Evolutionary conservation across 2,329 filamentous ascomycete species (phyloP).

Genomic region (Cordyceps militaris): DNA sequence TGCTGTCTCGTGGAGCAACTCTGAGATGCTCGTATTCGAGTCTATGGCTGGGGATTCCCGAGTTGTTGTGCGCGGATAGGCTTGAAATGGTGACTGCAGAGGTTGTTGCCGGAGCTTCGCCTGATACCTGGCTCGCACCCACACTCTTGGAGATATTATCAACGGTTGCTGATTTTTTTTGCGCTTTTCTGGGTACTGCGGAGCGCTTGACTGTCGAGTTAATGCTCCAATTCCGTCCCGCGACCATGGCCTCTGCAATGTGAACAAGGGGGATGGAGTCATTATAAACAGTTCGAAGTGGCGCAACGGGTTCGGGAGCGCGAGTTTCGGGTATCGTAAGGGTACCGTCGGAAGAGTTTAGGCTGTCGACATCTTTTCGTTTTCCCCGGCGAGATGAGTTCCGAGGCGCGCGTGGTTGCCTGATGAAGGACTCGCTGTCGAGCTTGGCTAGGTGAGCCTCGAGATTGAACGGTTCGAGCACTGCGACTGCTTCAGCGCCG

Average conservation of each 20-base stretch:
- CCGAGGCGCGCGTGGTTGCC: constrained; percentile 15
- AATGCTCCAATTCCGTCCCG: not conserved
- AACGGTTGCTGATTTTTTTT: not conserved
- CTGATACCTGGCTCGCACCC: not conserved
- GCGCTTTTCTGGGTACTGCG: not conserved
- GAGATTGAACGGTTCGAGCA: constrained; percentile 19
- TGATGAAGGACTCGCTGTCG: constrained; percentile 21
- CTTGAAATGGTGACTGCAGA: not conserved
- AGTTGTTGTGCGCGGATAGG: not conserved
- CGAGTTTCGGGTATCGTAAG: not conserved
- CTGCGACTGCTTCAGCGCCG: constrained; percentile 21
- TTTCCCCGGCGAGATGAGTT: constrained; percentile 25
- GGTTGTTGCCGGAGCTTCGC: not conserved
- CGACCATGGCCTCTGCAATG: not conserved
- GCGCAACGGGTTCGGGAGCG: not conserved
- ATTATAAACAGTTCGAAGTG: not conserved
- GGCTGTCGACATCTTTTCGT: constrained; percentile 4
- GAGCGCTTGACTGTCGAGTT: not conserved
- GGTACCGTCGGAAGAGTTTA: not conserved
- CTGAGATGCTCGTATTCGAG: constrained; percentile 2
- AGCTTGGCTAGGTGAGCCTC: constrained; percentile 17
- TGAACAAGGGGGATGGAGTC: not conserved
- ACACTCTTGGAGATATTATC: not conserved
- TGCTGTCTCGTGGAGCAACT: not conserved
- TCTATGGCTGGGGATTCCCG: not conserved